Evolutionary conservation across 306 rosid species (phyloP), one percentile per base, ranked within the genome.

Genomic region (Aeschynomene evenia): DNA sequence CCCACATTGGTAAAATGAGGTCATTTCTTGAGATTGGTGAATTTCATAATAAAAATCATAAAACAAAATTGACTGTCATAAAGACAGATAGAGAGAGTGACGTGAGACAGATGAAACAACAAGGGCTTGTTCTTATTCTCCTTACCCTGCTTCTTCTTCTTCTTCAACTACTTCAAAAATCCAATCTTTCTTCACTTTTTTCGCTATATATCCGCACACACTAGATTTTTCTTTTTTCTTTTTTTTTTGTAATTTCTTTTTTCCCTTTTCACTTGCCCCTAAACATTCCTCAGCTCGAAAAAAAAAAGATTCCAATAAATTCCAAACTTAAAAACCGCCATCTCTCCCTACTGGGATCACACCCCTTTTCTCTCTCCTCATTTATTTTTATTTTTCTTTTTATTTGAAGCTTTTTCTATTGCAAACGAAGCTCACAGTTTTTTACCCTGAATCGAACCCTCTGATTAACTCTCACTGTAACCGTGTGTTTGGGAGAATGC

Each of bases 281-380:
- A 52, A 59, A 65, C 71, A 72, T 72, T 63, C 64, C 15, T 18
- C 9, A 20, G 16, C 20, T 1, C 60, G 50, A 66, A 48, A 56
- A 66, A 46, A 71, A 45, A 68, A 43, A 33, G 36, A 66, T 65
- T 34, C 12, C 67, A 68, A 74, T n/a, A 71, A 74, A 65, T 80
- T 80, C 85, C 68, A 75, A 75, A 75, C 66, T 75, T 71, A n/a
- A 31, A 68, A 83, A 82, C 87, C 82, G 79, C 87, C 80, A 80
- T 58, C 55, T 53, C 68, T 48, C 52, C 8, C 22, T 29, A 43
- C 66, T 55, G 74, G 73, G 69, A 77, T 73, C 79, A 63, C 58
- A 3, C 37, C 39, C n/a, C 63, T 52, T 20, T 26, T 65, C 75
- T 78, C 82, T 78, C 70, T 56, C 22, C 7, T n/a, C n/a, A n/a